Evolutionary conservation across 495 filamentous ascomycete genomes (phyloP).

Genomic region (Parathielavia appendiculata): DNA sequence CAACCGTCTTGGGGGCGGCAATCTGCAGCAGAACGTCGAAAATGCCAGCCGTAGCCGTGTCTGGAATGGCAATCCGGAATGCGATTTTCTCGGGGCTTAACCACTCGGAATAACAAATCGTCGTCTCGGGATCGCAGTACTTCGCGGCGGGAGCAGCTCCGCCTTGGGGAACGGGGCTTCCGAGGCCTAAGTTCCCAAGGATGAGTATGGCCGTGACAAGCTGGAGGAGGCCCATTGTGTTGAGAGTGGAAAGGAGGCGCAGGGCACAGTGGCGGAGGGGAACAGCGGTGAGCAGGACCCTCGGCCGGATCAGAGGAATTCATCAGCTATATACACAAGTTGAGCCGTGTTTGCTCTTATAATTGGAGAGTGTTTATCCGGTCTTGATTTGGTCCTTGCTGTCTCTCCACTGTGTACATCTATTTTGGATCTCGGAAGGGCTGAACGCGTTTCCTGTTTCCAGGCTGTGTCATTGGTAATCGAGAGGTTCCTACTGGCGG

Average conservation of each 20-base stretch:
- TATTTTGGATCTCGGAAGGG: constrained; percentile 23
- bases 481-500: background rate
- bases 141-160: constrained; percentile 20
- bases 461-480: constrained; percentile 4
- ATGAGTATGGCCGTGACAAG: constrained; percentile 24
- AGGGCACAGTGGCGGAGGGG: background rate
- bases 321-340: constrained; percentile 12
- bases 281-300: background rate
- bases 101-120: constrained; percentile 38
- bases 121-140: constrained; percentile 32
- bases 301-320: background rate
- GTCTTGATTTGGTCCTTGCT: constrained; percentile 11
- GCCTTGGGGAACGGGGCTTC: constrained; percentile 23
- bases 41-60: constrained; percentile 29
- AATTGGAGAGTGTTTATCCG: constrained; percentile 15
- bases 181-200: constrained; percentile 19
- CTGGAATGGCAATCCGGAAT: constrained; percentile 38
- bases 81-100: constrained; percentile 29
- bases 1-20: constrained; percentile 34
- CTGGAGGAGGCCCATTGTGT: constrained; percentile 33
- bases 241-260: background rate
- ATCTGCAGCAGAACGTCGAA: constrained; percentile 39
- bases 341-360: background rate
- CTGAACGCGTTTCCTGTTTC: constrained; percentile 8
- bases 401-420: constrained; percentile 9